Base-by-base conservation (phyloP, 805 yeast species). In the Kodamaea neixiangensis region DNA sequence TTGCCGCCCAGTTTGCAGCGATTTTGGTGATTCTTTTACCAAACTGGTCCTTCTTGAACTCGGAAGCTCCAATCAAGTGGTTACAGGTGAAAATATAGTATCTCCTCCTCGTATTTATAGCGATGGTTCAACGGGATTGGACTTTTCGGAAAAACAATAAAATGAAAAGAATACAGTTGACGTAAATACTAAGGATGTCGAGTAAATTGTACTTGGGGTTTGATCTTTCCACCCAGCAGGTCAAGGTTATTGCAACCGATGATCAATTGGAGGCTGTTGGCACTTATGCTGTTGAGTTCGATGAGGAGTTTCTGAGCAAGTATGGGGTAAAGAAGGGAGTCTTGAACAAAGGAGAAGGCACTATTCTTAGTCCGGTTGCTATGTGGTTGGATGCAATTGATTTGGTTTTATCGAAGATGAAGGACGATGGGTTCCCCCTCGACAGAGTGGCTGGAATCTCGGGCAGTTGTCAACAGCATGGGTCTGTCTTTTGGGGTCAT, bases 401-500 rank as follows among this genome's bases (percentile, higher is more conserved):
- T 61, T 62, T 80, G 50, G 68, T 88, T 3, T 77, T 91, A 51
- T 66, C 58, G 10, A 68, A 71, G 62, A 78, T 86, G 83, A 64
- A 72, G 54, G 44, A 60, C 1, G 79, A 78, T 29, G 59, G 65
- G 0, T 82, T 89, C 58, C 87, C 86, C 6, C 81, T 91, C 58
- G 58, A 67, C 1, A 61, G 68, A 37, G 91, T 91, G 13, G 73
- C 59, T 38, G 90, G 87, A 1, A 78, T 91, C 46, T 79, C 87
- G 41, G 97, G 97, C 0, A 89, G 96, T 0, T 87, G 96, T 50
- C 97, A 91, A 68, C 97, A 91, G 62, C 97, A 91, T 62, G 97
- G 97, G 0, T 86, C 96, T 1, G 91, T 92, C 1, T 91, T 75
- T 62, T 89, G 96, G 93, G 77, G 89, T 1, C 19, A 66, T 3